phyloP scores from a whole-genome alignment of 169 alveolate genomes.

The Eimeria maxima region DNA sequence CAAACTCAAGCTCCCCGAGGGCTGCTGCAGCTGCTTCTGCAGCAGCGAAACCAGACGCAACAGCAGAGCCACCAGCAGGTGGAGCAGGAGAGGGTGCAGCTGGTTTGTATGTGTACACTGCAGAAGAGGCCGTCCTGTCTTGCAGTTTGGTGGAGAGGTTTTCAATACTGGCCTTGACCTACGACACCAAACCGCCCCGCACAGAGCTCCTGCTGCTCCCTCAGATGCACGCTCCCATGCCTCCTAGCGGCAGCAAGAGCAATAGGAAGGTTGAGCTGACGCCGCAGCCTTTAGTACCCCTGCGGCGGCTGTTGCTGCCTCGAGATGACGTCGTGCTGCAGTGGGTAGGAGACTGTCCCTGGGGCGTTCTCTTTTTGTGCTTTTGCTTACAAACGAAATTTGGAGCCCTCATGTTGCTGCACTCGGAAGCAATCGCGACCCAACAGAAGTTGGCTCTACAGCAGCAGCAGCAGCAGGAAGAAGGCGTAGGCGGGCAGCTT shows the following conservation, averaged over 20 bases:
- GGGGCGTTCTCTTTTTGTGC: slow-evolving; percentile 56
- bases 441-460: slow-evolving; percentile 22
- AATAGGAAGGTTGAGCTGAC: background rate
- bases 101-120: slow-evolving; percentile 13
- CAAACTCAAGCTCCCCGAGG: background rate
- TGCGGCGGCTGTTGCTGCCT: slow-evolving; percentile 65
- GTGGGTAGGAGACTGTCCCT: slow-evolving; percentile 63
- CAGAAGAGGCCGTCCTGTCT: background rate
- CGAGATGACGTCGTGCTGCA: slow-evolving; percentile 62
- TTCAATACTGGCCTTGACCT: slow-evolving; percentile 23
- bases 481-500: background rate
- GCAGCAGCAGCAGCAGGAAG: slow-evolving; percentile 60
- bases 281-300: slow-evolving; percentile 73
- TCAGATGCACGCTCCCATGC: background rate
- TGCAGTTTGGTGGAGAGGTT: slow-evolving; percentile 46
- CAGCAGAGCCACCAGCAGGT: slow-evolving; percentile 3
- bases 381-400: slow-evolving; percentile 37
- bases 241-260: slow-evolving; percentile 40
- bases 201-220: slow-evolving; percentile 65
- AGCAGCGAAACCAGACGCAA: background rate
- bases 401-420: slow-evolving; percentile 72
- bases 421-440: background rate
- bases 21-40: slow-evolving; percentile 44
- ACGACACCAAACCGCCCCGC: slow-evolving; percentile 21
- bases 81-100: slow-evolving; percentile 33